Base-by-base conservation (phyloP, 2,329 filamentous ascomycete species). In the Nigrospora oryzae region DNA sequence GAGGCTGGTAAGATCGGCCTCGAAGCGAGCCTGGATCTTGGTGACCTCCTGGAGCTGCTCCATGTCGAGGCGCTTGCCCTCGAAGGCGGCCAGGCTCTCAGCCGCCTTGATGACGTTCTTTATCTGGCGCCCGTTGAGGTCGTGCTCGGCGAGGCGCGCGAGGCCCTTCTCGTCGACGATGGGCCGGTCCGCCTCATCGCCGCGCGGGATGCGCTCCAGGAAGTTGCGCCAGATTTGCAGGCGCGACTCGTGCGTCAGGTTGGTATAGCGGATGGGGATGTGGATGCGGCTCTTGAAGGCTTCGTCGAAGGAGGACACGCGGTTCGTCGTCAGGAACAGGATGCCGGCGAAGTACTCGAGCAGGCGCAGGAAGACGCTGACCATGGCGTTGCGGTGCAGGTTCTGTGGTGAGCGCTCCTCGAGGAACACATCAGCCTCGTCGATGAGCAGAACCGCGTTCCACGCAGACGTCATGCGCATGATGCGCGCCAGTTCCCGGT, bases 381-480 rank as follows among this genome's bases (percentile, higher is more conserved):
- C 52, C 8, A 54, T 40, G 6, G 42, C 51, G 36, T 56, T 56
- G 2, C 53, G 49, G 13, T 36, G 15, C 23, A 50, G 30, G 31
- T 53, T 49, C 11, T 40, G 31, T 37, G 37, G 42, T 23, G 44
- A 46, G 3, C 69, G 65, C 42, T 59, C 52, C 49, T 69, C 66
- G 3, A 62, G 52, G 40, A 57, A 62, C 10, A 60, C 50, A 44
- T 62, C 59, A 14, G 55, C 56, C 46, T 62, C 58, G 43, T 63
- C 57, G 39, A 60, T 50, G 16, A 63, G 54, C 14, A 64, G 49
- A 15, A 63, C 58, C 2, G 60, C 59, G 16, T 58, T 60, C 62
- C 70, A 71, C 11, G 62, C 60, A 0, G 60, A 53, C 12, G 68
- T 66, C 37, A 71, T 61, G 46, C 69, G 61, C 36, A 71, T 57